Evolutionary conservation across 352 stramenopile species (phyloP).

Genomic region (Phytophthora syringae): DNA sequence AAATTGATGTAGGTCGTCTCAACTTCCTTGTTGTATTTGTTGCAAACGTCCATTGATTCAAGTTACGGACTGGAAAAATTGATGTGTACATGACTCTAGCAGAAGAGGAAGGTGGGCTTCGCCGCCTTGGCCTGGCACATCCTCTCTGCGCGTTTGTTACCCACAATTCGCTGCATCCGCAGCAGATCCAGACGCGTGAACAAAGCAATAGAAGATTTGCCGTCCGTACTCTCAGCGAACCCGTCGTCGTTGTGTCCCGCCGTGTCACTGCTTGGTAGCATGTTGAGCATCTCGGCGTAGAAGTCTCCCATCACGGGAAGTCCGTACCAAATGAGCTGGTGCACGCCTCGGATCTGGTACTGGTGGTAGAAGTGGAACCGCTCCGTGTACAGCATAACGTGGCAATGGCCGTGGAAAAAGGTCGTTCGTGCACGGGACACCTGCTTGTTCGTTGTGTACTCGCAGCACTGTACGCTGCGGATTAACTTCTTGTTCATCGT

Average conservation of each 20-base stretch:
- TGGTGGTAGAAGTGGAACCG: conserved; percentile 90
- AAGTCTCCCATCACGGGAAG: conserved; percentile 71
- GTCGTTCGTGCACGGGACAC: conserved; percentile 70
- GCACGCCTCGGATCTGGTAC: conserved; percentile 79
- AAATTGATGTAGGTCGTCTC: too few species aligned
- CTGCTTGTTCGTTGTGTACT: conserved; percentile 76
- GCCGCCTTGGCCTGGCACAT: conserved; percentile 71
- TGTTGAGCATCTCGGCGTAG: conserved; percentile 85
- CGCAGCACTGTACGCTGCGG: conserved; percentile 68
- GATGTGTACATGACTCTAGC: conserved; percentile 36
- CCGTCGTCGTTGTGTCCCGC: conserved; percentile 31
- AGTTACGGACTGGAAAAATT: neutral
- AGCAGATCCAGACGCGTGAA: conserved; percentile 69
- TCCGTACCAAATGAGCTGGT: conserved; percentile 83
- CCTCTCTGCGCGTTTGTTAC: conserved; percentile 67
- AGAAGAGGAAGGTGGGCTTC: conserved; percentile 83
- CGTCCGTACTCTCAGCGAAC: conserved; percentile 25
- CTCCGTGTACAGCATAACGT: conserved; percentile 86
- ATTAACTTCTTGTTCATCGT: conserved; percentile 80
- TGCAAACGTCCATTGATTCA: too few species aligned
- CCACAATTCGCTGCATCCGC: conserved; percentile 77
- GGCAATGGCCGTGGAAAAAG: conserved; percentile 80
- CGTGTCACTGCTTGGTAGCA: conserved; percentile 45
- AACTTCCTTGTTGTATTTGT: too few species aligned
- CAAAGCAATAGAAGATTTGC: conserved; percentile 66